Evolutionary conservation across 192 early-diverging fungal species (phyloP), one percentile per base, ranked within the genome.

Genomic region (Backusella mclennaniae): DNA sequence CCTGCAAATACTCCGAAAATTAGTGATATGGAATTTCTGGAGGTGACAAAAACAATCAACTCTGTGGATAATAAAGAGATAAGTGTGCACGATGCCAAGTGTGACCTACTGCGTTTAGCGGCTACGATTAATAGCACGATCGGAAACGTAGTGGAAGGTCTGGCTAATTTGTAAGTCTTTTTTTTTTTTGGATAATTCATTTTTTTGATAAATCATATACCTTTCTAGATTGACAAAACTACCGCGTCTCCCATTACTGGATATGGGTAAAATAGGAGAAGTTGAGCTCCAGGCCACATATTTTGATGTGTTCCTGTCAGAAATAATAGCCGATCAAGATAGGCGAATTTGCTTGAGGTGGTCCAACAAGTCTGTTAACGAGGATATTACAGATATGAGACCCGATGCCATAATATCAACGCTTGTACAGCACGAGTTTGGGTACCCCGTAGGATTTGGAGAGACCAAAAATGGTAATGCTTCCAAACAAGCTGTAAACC

Each of bases 181-280:
- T 29, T 29, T 29, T 29, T 29, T 29, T 0, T 29, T 29, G 29
- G 29, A 29, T 29, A 1, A 29, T 29, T 29, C 29, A 29, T 29
- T 29, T 29, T 29, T 29, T 29, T 29, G 29, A 29, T 29, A 29
- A 29, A 29, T 29, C 29, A 52, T 71, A 71, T 71, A 35, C 41
- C 39, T 14, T 46, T 71, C 69, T 71, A 71, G 69, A 15, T 71
- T 71, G 31, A 71, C 39, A 26, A 71, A 71, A 71, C 31, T 71
- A 11, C 69, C 69, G 15, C 69, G 44, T 15, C 69, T 71, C 41
- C 15, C 69, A 15, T 29, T 71, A 21, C 31, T 71, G 15, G 11
- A 71, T 31, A 71, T 49, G 69, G 8, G 21, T 2, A 71, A 71
- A 71, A 71, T 71, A 33, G 42, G 21, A 33, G 26, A 71, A 71